phyloP scores from a whole-genome alignment of 2,329 filamentous ascomycete species.

The Colletotrichum sansevieriae region DNA sequence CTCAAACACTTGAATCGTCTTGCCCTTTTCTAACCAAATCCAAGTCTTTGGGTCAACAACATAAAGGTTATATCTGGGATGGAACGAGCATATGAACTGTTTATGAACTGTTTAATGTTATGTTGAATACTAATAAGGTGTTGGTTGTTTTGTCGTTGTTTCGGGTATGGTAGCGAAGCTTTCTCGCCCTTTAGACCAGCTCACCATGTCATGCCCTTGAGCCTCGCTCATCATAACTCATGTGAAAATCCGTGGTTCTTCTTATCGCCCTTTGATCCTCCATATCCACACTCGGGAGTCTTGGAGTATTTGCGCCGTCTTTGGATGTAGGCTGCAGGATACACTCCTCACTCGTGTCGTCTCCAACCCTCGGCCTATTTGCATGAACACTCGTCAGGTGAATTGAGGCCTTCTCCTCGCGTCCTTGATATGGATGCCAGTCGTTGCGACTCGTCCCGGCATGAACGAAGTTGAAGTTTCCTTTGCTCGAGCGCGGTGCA shows the following conservation, averaged over 20 bases:
- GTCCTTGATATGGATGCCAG: constrained; percentile 52
- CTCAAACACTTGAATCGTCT: no score
- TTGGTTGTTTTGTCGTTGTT: no score
- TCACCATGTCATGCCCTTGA: background rate
- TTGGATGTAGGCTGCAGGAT: constrained; percentile 47
- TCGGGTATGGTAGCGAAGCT: no score
- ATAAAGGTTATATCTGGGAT: no score
- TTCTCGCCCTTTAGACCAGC: no score
- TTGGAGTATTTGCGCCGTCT: constrained; percentile 22
- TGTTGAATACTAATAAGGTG: no score
- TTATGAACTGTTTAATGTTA: no score
- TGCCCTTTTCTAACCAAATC: no score
- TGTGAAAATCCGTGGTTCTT: constrained; percentile 53
- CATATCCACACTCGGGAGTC: constrained; percentile 28
- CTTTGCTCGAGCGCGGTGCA: constrained; percentile 22
- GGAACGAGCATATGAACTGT: no score
- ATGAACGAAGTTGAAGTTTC: constrained; percentile 34
- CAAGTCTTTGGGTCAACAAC: no score
- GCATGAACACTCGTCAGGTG: constrained; percentile 47
- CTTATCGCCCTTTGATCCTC: constrained; percentile 48
- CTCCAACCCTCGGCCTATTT: constrained; percentile 28
- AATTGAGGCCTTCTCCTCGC: constrained; percentile 47
- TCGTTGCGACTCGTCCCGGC: constrained; percentile 45
- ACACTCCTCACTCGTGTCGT: constrained; percentile 52
- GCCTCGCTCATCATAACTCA: constrained; percentile 49